Base-by-base conservation (phyloP, 805 yeast genomes). In the Starmerella cellae region DNA sequence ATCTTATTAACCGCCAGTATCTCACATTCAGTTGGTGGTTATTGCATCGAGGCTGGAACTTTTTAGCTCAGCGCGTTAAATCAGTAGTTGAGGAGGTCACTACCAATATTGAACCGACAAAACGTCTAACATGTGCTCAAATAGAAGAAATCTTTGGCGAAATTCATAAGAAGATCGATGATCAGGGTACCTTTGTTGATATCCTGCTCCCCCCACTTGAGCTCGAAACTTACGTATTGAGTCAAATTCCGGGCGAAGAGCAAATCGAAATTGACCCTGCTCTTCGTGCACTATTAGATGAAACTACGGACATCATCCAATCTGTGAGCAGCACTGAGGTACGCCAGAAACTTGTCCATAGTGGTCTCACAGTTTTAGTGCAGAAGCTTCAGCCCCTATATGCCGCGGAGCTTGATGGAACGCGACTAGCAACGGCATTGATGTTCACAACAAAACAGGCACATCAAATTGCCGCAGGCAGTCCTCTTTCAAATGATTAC, bases 21-120 rank as follows among this genome's bases (percentile, higher is more conserved):
- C 66, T 88, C 37, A 79, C 94, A 0, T 71, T 84, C 48, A 79
- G 87, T 47, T 88, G 96, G 95, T 88, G 95, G 95, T 60, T 88
- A 36, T 66, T 88, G 39, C 85, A 88, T 59, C 74, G 77, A 49
- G 97, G 97, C 0, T 84, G 91, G 85, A 53, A 68, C 19, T 63
- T 67, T 27, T 62, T 82, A 28, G 67, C 73, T 19, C 62, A 66
- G 23, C 60, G 68, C 18, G 73, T 83, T 23, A 74, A 75, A 53
- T 56, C 60, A 1, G 63, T 72, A 3, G 87, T 88, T 3, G 67
- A 65, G 24, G 67, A 66, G 26, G 76, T 75, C 20, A 83, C 84
- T 57, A 70, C 65, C 10, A 68, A 67, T 10, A 63, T 82, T 23
- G 77, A 75, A 48, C 93, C 94, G 27, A 70, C 85, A 49, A 74